These are phyloP conservation scores for Colletotrichum spinosum DNA, from an alignment of 2,329 filamentous ascomycete species.

Conservation along the genomic window DNA sequence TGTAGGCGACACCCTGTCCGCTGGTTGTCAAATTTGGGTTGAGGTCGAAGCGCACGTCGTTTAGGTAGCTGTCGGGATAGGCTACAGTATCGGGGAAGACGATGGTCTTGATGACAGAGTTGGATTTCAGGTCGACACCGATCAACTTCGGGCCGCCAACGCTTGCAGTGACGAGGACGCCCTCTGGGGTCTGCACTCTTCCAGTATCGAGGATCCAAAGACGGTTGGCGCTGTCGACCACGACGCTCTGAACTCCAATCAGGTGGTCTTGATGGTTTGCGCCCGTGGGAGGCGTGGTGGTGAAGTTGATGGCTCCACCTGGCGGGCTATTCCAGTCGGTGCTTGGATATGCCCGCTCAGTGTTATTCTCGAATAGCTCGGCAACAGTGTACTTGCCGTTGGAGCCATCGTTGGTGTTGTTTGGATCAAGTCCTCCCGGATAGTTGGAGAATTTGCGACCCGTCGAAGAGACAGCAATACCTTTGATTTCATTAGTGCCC, in stretches of 20 bases:
- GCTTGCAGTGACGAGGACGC: slow-evolving; percentile 14
- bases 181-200: slow-evolving; percentile 6
- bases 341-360: slow-evolving; percentile 7
- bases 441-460: slow-evolving; percentile 16
- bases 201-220: slow-evolving; percentile 17
- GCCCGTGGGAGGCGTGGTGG: slow-evolving; percentile 3
- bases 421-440: slow-evolving; percentile 13
- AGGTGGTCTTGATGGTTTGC: slow-evolving; percentile 12
- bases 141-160: slow-evolving; percentile 17
- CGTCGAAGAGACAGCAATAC: slow-evolving; percentile 13
- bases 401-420: slow-evolving; percentile 13
- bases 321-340: slow-evolving; percentile 6
- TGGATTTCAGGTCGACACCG: slow-evolving; percentile 2
- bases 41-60: slow-evolving; percentile 21
- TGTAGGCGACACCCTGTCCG: slow-evolving; percentile 10
- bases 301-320: slow-evolving; percentile 19
- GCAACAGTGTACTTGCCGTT: slow-evolving; percentile 17
- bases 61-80: slow-evolving; percentile 14
- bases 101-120: slow-evolving; percentile 6
- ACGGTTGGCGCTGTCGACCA: slow-evolving; percentile 16
- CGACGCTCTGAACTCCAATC: slow-evolving; percentile 17
- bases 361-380: slow-evolving; percentile 5
- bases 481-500: background rate
- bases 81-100: slow-evolving; percentile 13
- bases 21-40: slow-evolving; percentile 6